Percentiles rank a stretch among this genome's conserved stretches.
Conservation (phyloP, 768 basidiomycete species). For the Psilocybe tampanensis region DNA sequence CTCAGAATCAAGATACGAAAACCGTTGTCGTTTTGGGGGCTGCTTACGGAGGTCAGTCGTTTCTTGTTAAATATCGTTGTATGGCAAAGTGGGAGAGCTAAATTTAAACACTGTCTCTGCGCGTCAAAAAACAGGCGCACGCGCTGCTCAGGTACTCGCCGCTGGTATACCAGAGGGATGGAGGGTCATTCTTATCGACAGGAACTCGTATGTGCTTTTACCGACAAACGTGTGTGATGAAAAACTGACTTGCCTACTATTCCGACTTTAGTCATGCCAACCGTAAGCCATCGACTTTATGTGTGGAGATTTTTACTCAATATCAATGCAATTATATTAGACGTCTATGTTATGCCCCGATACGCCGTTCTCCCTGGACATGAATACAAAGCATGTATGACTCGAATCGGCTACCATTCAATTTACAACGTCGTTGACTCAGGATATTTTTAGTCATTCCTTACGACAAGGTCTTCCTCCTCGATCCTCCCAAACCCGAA, state of each 20-base stretch:
- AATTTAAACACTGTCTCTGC: slow-evolving; percentile 7
- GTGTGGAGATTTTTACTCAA: neutral
- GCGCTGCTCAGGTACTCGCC: slow-evolving; percentile 51
- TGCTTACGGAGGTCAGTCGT: slow-evolving; percentile 56
- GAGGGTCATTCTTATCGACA: slow-evolving; percentile 59
- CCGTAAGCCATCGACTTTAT: slow-evolving; percentile 30
- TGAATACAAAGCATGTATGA: slow-evolving; percentile 70
- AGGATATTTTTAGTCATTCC: slow-evolving; percentile 47
- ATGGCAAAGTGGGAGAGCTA: neutral
- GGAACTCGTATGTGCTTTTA: slow-evolving; percentile 52
- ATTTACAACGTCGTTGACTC: too few relatives aligned
- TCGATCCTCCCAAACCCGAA: slow-evolving; percentile 18
- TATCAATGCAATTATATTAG: slow-evolving; percentile 21
- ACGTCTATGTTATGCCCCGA: slow-evolving; percentile 62
- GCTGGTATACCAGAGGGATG: slow-evolving; percentile 50
- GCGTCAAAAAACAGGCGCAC: slow-evolving; percentile 41
- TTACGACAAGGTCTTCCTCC: slow-evolving; percentile 48
- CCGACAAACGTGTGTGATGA: neutral
- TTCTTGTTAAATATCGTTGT: neutral
- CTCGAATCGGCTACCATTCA: neutral
- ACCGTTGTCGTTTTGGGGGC: slow-evolving; percentile 59
- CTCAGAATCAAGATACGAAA: slow-evolving; percentile 22
- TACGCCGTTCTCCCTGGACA: slow-evolving; percentile 59
- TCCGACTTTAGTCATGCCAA: slow-evolving; percentile 52
- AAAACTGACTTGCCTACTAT: neutral